Evolutionary conservation across 371 early-diverging fungal genomes (phyloP).

Genomic region (Apophysomyces trapeziformis): DNA sequence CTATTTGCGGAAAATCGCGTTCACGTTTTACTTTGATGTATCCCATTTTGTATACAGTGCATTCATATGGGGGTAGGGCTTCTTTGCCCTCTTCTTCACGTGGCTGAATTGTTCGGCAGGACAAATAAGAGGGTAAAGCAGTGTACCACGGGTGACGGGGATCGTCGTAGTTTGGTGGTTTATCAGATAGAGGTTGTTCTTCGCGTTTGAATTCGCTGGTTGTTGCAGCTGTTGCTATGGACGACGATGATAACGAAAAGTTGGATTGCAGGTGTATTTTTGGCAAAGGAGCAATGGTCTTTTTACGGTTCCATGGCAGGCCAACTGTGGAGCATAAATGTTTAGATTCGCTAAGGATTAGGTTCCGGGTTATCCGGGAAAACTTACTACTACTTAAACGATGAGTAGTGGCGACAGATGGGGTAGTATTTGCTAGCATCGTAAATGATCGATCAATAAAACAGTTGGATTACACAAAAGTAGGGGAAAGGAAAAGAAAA

Average conservation of each 20-base stretch:
- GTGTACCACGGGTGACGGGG: conserved; percentile 1
- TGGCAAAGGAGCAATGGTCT: neutral
- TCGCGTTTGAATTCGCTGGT: neutral
- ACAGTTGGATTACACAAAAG: neutral
- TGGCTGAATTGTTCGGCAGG: neutral
- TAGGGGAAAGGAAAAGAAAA: neutral
- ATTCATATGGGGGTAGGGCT: conserved; percentile 30
- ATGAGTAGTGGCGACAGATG: neutral
- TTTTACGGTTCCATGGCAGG: conserved; percentile 6
- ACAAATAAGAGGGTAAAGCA: neutral
- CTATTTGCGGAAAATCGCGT: conserved; percentile 20
- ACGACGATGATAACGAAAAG: neutral
- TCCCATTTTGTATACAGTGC: conserved; percentile 32
- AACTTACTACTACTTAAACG: conserved; percentile 6
- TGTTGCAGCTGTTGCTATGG: neutral
- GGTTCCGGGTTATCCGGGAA: neutral
- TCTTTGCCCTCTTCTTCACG: conserved; percentile 30
- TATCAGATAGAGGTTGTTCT: neutral
- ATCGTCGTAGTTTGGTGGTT: conserved; percentile 2
- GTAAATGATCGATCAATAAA: neutral
- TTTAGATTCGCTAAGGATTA: neutral
- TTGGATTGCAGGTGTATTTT: neutral
- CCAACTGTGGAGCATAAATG: neutral
- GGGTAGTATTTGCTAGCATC: neutral
- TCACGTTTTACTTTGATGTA: conserved; percentile 29